Conservation (phyloP, 1,139 yeast genomes). For the Geotrichum bryndzae region DNA sequence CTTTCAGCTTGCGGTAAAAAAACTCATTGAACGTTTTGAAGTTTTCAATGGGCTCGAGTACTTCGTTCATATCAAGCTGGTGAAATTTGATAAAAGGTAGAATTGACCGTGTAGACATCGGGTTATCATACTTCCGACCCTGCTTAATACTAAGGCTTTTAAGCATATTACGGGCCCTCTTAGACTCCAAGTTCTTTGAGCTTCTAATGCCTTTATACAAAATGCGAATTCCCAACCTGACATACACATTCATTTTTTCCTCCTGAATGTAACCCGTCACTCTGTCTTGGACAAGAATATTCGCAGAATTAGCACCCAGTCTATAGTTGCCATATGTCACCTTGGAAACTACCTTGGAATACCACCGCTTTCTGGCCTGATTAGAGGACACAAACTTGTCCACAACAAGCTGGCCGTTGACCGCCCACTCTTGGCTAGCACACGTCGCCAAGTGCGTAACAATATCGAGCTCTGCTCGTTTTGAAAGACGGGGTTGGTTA, state of each 20-base stretch:
- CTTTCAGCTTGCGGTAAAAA: conserved; percentile 71
- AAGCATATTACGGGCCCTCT: conserved; percentile 52
- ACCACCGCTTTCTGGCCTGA: conserved; percentile 86
- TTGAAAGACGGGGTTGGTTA: conserved; percentile 51
- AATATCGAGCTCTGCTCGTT: conserved; percentile 57
- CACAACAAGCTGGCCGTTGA: conserved; percentile 58
- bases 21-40: conserved; percentile 81
- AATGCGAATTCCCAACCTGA: conserved; percentile 77
- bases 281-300: conserved; percentile 88
- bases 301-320: conserved; percentile 87
- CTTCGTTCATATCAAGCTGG: conserved; percentile 65
- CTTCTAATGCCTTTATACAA: conserved; percentile 66
- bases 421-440: conserved; percentile 70
- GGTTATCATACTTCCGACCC: conserved; percentile 75
- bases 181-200: conserved; percentile 47
- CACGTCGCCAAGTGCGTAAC: conserved; percentile 86
- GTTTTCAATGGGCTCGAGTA: conserved; percentile 44
- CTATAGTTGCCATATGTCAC: conserved; percentile 83
- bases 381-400: conserved; percentile 73
- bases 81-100: conserved; percentile 77
- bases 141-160: conserved; percentile 68
- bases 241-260: conserved; percentile 87
- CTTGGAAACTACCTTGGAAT: conserved; percentile 71
- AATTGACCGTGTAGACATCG: conserved; percentile 60
- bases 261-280: conserved; percentile 80